phyloP scores from a whole-genome alignment of 2,329 filamentous ascomycete species.

The Colletotrichum coccodes region DNA sequence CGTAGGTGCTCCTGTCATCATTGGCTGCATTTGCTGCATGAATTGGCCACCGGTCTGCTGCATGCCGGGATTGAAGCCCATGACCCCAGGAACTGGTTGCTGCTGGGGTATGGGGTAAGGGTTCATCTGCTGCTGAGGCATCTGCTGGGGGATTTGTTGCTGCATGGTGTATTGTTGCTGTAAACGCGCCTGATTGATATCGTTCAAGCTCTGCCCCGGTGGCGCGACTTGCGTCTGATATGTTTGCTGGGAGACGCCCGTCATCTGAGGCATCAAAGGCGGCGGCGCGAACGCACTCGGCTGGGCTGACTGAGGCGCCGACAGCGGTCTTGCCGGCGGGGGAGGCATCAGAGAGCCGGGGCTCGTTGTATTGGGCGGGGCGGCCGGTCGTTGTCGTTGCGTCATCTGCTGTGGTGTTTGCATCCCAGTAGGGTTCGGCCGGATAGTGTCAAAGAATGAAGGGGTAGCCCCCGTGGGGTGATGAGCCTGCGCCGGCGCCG shows the following conservation, averaged over 20 bases:
- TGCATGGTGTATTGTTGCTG: slow-evolving; percentile 69
- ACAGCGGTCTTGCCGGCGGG: slow-evolving; percentile 81
- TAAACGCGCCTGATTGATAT: slow-evolving; percentile 73
- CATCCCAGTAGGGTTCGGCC: slow-evolving; percentile 25
- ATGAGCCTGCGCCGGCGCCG: slow-evolving; percentile 48
- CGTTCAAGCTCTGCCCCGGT: slow-evolving; percentile 80
- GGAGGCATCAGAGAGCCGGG: slow-evolving; percentile 77
- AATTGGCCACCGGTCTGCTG: slow-evolving; percentile 43
- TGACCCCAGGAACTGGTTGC: slow-evolving; percentile 44
- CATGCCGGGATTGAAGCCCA: slow-evolving; percentile 48
- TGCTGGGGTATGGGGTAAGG: slow-evolving; percentile 44
- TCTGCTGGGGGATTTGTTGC: slow-evolving; percentile 51
- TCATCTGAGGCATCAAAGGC: slow-evolving; percentile 85
- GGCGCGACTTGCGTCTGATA: slow-evolving; percentile 71
- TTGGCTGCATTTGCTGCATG: slow-evolving; percentile 62
- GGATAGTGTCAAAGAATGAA: slow-evolving; percentile 63
- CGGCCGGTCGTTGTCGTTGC: slow-evolving; percentile 57
- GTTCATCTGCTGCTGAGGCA: slow-evolving; percentile 51
- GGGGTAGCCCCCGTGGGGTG: slow-evolving; percentile 66
- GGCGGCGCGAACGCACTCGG: slow-evolving; percentile 78
- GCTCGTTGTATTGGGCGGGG: slow-evolving; percentile 59
- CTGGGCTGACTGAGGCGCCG: slow-evolving; percentile 85
- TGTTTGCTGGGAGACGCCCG: slow-evolving; percentile 64
- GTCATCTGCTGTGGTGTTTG: slow-evolving; percentile 18
- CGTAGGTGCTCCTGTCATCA: slow-evolving; percentile 56